A percentile compares a stretch with the other conserved stretches of the same genome.
phyloP scores from a whole-genome alignment of 2,329 filamentous ascomycete genomes.

The Claviceps sorghi region DNA sequence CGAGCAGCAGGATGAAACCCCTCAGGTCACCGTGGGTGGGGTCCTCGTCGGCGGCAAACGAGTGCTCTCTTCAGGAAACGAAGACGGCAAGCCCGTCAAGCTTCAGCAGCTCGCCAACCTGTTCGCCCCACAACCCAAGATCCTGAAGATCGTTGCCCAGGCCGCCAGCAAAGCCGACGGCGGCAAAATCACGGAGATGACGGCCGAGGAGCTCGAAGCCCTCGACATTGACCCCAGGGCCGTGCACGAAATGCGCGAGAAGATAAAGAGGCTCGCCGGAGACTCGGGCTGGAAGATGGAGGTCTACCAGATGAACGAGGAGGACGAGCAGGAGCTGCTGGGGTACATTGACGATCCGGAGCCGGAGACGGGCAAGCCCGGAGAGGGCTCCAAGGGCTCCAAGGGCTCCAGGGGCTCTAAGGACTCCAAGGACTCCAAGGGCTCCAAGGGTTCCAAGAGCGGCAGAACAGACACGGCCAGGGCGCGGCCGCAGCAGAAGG shows the following conservation, averaged over 20 bases:
- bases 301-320: slow-evolving; percentile 50
- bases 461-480: slow-evolving; percentile 11
- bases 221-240: slow-evolving; percentile 51
- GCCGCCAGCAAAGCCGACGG: slow-evolving; percentile 39
- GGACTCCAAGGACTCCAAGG: slow-evolving; percentile 8
- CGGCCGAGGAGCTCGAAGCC: slow-evolving; percentile 51
- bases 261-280: slow-evolving; percentile 54
- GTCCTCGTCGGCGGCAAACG: slow-evolving; percentile 37
- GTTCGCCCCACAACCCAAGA: slow-evolving; percentile 14
- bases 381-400: slow-evolving; percentile 7
- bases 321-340: slow-evolving; percentile 45
- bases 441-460: not conserved
- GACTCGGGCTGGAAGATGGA: slow-evolving; percentile 69
- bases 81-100: slow-evolving; percentile 32
- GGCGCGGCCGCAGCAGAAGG: not conserved
- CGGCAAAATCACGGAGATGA: slow-evolving; percentile 45
- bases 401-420: slow-evolving; percentile 9
- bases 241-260: slow-evolving; percentile 53
- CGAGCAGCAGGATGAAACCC: slow-evolving; percentile 17
- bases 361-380: not conserved
- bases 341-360: slow-evolving; percentile 47
- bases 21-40: slow-evolving; percentile 33
- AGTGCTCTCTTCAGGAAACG: slow-evolving; percentile 30
- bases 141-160: slow-evolving; percentile 28
- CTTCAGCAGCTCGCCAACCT: slow-evolving; percentile 17